These are phyloP conservation scores for Waltiozyma solani DNA, from an alignment of 1,139 yeast genomes.

Conservation along the genomic window DNA sequence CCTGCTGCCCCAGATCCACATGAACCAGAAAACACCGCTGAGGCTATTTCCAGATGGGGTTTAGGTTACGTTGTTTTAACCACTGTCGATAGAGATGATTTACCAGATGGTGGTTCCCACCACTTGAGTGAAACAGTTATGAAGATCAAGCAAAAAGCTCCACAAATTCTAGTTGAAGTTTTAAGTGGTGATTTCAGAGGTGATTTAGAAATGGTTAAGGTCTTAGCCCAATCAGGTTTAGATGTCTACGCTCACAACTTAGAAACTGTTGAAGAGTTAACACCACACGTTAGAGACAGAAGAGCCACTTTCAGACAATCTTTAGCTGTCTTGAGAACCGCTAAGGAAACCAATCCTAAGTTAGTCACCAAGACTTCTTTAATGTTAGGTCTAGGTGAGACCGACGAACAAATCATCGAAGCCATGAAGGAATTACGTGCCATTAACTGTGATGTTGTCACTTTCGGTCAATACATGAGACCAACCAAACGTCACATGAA, in stretches of 20 bases:
- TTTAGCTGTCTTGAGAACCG: slow-evolving; percentile 62
- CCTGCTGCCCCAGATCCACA: slow-evolving; percentile 90
- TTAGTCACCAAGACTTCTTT: slow-evolving; percentile 87
- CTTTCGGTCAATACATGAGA: slow-evolving; percentile 98
- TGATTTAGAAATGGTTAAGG: slow-evolving; percentile 66
- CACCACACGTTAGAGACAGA: slow-evolving; percentile 94
- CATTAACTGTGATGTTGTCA: slow-evolving; percentile 83
- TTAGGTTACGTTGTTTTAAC: slow-evolving; percentile 95
- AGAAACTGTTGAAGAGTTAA: slow-evolving; percentile 91
- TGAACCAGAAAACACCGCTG: slow-evolving; percentile 98
- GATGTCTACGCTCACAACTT: slow-evolving; percentile 97
- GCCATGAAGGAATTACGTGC: slow-evolving; percentile 69
- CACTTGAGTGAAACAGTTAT: slow-evolving; percentile 86
- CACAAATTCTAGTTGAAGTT: slow-evolving; percentile 87
- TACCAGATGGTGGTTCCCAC: slow-evolving; percentile 84
- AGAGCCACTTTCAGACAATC: slow-evolving; percentile 94
- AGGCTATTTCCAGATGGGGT: slow-evolving; percentile 97
- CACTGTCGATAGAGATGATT: slow-evolving; percentile 95
- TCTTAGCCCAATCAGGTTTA: slow-evolving; percentile 76
- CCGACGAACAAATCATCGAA: slow-evolving; percentile 76
- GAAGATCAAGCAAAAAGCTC: slow-evolving; percentile 79
- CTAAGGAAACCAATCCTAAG: slow-evolving; percentile 66
- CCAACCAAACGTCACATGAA: slow-evolving; percentile 98
- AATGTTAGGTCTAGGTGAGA: slow-evolving; percentile 96
- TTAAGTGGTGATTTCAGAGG: slow-evolving; percentile 95